Evolutionary conservation across 768 basidiomycete genomes (phyloP).

Genomic region (Pleurotus tuoliensis): DNA sequence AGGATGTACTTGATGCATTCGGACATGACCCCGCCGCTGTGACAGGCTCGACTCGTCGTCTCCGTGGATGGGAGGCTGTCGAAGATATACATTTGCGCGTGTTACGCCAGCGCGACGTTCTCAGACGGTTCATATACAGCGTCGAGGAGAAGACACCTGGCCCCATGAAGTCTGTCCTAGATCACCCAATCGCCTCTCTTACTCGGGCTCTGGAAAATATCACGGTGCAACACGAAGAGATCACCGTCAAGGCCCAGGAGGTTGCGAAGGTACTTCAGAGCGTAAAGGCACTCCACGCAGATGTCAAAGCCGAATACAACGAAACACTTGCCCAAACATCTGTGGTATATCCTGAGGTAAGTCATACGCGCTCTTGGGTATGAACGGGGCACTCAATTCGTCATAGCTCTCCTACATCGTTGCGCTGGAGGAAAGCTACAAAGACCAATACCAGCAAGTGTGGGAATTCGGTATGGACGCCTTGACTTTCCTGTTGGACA

Average conservation of each 20-base stretch:
- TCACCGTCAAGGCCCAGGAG: conserved; percentile 43
- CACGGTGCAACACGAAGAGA: conserved; percentile 39
- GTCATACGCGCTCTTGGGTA: conserved; percentile 10
- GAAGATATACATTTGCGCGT: conserved; percentile 72
- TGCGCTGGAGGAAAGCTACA: conserved; percentile 73
- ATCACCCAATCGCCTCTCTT: conserved; percentile 50
- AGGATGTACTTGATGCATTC: conserved; percentile 69
- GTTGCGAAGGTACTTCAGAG: conserved; percentile 44
- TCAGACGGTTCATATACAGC: conserved; percentile 34
- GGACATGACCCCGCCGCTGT: conserved; percentile 77
- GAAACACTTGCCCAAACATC: conserved; percentile 62
- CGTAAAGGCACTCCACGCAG: conserved; percentile 52
- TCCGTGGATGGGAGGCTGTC: conserved; percentile 65
- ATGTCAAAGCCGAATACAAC: conserved; percentile 65
- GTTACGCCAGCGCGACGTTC: conserved; percentile 53
- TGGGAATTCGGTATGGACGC: conserved; percentile 82
- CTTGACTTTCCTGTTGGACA: conserved; percentile 70
- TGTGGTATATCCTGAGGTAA: conserved; percentile 75
- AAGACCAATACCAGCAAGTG: conserved; percentile 74
- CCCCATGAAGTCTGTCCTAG: conserved; percentile 35
- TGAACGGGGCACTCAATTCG: not conserved
- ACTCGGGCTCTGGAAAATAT: conserved; percentile 46
- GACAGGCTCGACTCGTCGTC: conserved; percentile 57
- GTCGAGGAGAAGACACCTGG: conserved; percentile 18
- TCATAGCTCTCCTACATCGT: conserved; percentile 64